Percentiles rank a stretch among this genome's conserved stretches.
phyloP scores from a whole-genome alignment of 2,329 filamentous ascomycete species.

The Colletotrichum agaves region DNA sequence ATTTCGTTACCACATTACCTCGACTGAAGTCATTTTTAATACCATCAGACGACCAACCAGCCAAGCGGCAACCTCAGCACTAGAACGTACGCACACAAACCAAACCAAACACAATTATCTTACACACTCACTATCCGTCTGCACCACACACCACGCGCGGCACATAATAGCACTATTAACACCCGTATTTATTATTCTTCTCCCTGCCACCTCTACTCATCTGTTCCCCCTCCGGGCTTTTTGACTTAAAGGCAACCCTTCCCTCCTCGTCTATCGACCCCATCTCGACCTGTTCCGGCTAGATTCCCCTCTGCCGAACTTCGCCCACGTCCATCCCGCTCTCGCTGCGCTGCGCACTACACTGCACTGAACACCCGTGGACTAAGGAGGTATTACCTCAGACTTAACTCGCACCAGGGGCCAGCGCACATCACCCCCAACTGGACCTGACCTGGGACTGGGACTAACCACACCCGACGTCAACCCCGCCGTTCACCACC shows the following conservation, averaged over 20 bases:
- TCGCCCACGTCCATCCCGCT: constrained; percentile 33
- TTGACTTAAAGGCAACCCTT: constrained; percentile 1
- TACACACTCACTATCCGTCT: background rate
- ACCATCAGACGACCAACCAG: constrained; percentile 24
- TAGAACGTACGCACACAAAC: constrained; percentile 19
- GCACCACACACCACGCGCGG: background rate
- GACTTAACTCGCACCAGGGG: constrained; percentile 35
- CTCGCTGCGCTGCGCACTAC: background rate
- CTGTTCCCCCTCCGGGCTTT: background rate
- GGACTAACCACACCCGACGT: constrained; percentile 17
- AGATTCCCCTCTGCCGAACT: constrained; percentile 23
- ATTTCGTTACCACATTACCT: background rate
- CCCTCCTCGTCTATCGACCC: background rate
- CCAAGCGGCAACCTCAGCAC: constrained; percentile 21
- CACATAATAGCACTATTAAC: background rate
- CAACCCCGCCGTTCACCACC: constrained; percentile 34
- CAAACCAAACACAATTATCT: constrained; percentile 3
- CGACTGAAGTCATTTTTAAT: constrained; percentile 9
- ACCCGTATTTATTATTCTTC: constrained; percentile 17
- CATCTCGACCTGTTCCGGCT: constrained; percentile 20
- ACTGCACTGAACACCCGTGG: constrained; percentile 11
- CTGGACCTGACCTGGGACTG: constrained; percentile 14
- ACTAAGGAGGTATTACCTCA: too few relatives aligned
- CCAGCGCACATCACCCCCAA: constrained; percentile 35
- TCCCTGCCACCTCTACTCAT: background rate